Evolutionary conservation across 306 rosid genomes (phyloP).

Genomic region (Alnus glutinosa): DNA sequence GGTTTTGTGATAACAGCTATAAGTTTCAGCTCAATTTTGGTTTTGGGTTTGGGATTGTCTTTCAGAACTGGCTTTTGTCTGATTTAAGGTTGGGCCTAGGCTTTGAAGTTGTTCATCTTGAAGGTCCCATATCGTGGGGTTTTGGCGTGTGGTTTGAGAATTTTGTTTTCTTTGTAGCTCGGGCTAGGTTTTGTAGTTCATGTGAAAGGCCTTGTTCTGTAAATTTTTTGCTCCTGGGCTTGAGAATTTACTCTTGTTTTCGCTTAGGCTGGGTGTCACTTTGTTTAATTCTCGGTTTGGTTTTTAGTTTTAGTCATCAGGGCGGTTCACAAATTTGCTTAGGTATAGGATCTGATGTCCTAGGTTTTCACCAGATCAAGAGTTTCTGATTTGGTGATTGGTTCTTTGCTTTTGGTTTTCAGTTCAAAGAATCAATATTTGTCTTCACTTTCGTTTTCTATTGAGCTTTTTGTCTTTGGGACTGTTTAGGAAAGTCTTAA

Average conservation of each 20-base stretch:
- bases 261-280: background rate
- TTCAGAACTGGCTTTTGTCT: conserved; percentile 12
- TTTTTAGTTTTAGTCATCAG: background rate
- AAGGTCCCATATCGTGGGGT: background rate
- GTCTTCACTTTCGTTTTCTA: conserved; percentile 9
- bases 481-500: background rate
- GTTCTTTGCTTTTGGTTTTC: conserved; percentile 1
- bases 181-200: conserved; percentile 15
- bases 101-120: background rate
- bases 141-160: conserved; percentile 27
- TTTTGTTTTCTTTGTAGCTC: background rate
- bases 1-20: background rate
- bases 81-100: background rate
- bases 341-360: background rate
- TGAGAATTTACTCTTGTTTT: background rate
- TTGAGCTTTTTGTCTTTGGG: conserved; percentile 6
- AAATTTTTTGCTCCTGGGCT: conserved; percentile 21
- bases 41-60: conserved; percentile 8
- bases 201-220: conserved; percentile 7
- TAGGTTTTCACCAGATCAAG: too few species aligned
- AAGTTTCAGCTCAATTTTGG: background rate
- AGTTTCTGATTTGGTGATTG: conserved; percentile 10
- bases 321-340: background rate
- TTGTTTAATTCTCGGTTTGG: conserved; percentile 10
- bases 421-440: background rate